These are phyloP conservation scores for Aureobasidium namibiae DNA, from an alignment of 2,329 filamentous ascomycete genomes.

Conservation along the genomic window DNA sequence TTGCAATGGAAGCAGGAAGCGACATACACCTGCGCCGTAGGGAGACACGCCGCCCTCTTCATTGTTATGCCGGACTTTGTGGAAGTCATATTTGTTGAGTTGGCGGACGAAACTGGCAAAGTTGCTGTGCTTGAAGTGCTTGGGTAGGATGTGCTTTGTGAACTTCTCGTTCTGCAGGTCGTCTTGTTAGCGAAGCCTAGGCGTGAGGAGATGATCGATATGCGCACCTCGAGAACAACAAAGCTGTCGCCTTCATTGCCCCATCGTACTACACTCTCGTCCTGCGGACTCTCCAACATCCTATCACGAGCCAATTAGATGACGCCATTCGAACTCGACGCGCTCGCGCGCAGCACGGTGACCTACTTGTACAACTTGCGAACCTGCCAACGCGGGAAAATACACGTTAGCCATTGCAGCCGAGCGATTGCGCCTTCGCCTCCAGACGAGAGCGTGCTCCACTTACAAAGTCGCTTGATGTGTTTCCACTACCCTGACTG, in stretches of 20 bases:
- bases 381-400: conserved; percentile 50
- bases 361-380: conserved; percentile 96
- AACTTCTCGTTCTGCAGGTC: conserved; percentile 82
- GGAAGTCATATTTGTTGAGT: conserved; percentile 95
- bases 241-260: conserved; percentile 92
- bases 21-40: conserved; percentile 67
- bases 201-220: conserved; percentile 17
- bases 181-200: conserved; percentile 3
- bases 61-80: conserved; percentile 90
- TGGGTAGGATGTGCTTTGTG: conserved; percentile 90
- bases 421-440: neutral
- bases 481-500: conserved; percentile 48
- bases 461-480: conserved; percentile 93
- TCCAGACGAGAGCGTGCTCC: neutral
- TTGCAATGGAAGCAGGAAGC: neutral
- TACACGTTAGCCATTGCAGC: conserved; percentile 1
- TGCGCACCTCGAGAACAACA: conserved; percentile 79
- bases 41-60: conserved; percentile 76
- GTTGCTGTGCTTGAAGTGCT: conserved; percentile 99
- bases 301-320: conserved; percentile 38
- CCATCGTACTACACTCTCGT: conserved; percentile 90
- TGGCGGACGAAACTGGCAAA: conserved; percentile 95
- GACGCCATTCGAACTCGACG: neutral
- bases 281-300: conserved; percentile 93
- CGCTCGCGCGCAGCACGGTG: conserved; percentile 5